Conservation (phyloP, 192 early-diverging fungal genomes). For the Lunasporangiospora selenospora region DNA sequence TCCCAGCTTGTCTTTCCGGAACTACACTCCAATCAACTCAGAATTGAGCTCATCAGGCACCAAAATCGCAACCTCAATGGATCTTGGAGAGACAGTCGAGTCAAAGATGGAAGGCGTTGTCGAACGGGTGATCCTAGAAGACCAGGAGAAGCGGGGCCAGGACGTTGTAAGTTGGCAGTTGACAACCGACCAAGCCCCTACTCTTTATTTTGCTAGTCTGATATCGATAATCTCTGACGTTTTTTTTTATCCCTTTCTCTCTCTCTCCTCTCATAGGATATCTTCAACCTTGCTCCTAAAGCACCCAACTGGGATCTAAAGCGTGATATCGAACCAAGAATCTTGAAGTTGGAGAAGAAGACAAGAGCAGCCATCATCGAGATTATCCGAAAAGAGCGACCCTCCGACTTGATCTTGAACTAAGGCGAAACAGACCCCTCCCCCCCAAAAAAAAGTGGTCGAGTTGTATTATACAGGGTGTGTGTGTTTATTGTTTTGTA, state of each 20-base stretch:
- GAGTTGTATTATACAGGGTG: too few species aligned
- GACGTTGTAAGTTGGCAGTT: conserved; percentile 64
- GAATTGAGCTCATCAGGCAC: conserved; percentile 51
- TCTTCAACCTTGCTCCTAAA: conserved; percentile 82
- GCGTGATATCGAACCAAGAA: conserved; percentile 80
- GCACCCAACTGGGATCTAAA: conserved; percentile 93
- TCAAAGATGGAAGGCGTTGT: conserved; percentile 57
- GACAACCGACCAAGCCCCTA: conserved; percentile 4
- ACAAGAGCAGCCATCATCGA: conserved; percentile 79
- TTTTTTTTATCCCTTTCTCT: not conserved
- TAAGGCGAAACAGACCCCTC: conserved; percentile 2
- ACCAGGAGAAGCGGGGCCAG: conserved; percentile 59
- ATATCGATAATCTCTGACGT: too few species aligned
- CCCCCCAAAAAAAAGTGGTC: too few species aligned
- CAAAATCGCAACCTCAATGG: conserved; percentile 52
- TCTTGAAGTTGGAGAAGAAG: conserved; percentile 72
- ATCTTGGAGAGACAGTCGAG: conserved; percentile 62
- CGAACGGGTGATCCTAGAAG: conserved; percentile 58
- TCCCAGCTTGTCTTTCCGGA: conserved; percentile 56
- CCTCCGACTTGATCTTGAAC: conserved; percentile 34
- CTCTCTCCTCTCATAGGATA: conserved; percentile 58
- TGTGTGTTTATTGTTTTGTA: too few species aligned
- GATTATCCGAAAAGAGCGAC: conserved; percentile 67
- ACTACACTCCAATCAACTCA: conserved; percentile 59
- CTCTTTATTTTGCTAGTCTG: conserved; percentile 10